These are phyloP conservation scores for Venturia oleaginea DNA, from an alignment of 2,329 filamentous ascomycete species.

Conservation along the genomic window DNA sequence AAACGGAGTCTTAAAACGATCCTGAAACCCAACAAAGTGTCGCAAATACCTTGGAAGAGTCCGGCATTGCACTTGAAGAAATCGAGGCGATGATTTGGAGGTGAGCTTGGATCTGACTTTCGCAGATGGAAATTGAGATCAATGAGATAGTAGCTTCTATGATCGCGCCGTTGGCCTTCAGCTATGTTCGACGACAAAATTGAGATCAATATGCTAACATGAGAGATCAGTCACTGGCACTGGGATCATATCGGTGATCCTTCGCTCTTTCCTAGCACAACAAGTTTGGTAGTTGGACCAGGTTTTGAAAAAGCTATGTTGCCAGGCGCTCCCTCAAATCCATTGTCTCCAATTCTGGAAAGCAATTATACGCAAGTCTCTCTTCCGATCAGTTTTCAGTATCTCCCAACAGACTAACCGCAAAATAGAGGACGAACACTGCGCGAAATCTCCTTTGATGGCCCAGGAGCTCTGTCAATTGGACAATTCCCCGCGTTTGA, in stretches of 20 bases:
- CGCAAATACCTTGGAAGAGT: slow-evolving; percentile 28
- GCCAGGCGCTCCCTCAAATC: slow-evolving; percentile 38
- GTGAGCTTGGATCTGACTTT: not conserved
- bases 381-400: not conserved
- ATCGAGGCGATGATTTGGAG: slow-evolving; percentile 31
- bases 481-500: slow-evolving; percentile 41
- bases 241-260: slow-evolving; percentile 47
- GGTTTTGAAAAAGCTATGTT: slow-evolving; percentile 39
- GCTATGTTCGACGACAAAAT: too few species aligned
- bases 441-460: slow-evolving; percentile 20
- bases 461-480: slow-evolving; percentile 26
- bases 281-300: slow-evolving; percentile 43
- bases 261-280: slow-evolving; percentile 36
- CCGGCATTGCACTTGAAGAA: slow-evolving; percentile 21
- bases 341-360: slow-evolving; percentile 19
- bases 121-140: too few species aligned
- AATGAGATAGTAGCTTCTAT: too few species aligned
- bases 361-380: slow-evolving; percentile 17
- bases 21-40: too few species aligned
- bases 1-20: too few species aligned
- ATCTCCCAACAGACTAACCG: not conserved
- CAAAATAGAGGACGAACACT: slow-evolving; percentile 11
- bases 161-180: too few species aligned
- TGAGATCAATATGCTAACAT: not conserved
- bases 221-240: slow-evolving; percentile 21